A percentile compares a stretch with the other conserved stretches of the same genome.
Evolutionary conservation across 2,329 filamentous ascomycete species (phyloP).

Genomic region (Pseudocercospora eumusae): DNA sequence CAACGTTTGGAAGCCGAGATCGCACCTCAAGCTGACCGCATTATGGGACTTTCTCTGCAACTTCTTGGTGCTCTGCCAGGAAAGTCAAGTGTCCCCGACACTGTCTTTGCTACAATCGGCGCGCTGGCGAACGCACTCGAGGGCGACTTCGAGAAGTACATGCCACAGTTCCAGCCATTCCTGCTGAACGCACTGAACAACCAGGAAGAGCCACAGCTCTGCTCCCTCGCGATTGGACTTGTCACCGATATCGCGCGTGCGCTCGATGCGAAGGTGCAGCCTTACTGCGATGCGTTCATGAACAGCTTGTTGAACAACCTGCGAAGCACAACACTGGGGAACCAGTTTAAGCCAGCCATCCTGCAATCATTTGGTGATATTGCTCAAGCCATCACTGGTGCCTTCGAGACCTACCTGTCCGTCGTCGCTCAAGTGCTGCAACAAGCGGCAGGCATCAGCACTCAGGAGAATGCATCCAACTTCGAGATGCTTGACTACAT

Average conservation of each 20-base stretch:
- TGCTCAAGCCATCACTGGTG: constrained; percentile 85
- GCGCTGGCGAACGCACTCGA: constrained; percentile 89
- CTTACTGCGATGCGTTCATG: constrained; percentile 97
- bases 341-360: constrained; percentile 97
- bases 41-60: constrained; percentile 86
- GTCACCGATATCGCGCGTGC: constrained; percentile 96
- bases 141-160: constrained; percentile 93
- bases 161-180: constrained; percentile 91
- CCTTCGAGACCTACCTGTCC: constrained; percentile 89
- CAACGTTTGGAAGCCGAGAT: constrained; percentile 90
- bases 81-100: constrained; percentile 94
- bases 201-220: constrained; percentile 90
- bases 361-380: constrained; percentile 98
- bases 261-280: constrained; percentile 84
- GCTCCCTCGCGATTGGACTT: constrained; percentile 94
- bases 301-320: constrained; percentile 94
- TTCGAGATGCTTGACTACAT: constrained; percentile 98
- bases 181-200: constrained; percentile 92
- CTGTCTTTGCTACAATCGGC: constrained; percentile 87
- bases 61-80: constrained; percentile 73
- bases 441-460: constrained; percentile 82
- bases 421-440: constrained; percentile 93
- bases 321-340: constrained; percentile 79
- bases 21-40: constrained; percentile 82
- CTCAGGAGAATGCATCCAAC: constrained; percentile 57